phyloP scores from a whole-genome alignment of 2,329 filamentous ascomycete species.

The Incumbomyces delicatus region DNA sequence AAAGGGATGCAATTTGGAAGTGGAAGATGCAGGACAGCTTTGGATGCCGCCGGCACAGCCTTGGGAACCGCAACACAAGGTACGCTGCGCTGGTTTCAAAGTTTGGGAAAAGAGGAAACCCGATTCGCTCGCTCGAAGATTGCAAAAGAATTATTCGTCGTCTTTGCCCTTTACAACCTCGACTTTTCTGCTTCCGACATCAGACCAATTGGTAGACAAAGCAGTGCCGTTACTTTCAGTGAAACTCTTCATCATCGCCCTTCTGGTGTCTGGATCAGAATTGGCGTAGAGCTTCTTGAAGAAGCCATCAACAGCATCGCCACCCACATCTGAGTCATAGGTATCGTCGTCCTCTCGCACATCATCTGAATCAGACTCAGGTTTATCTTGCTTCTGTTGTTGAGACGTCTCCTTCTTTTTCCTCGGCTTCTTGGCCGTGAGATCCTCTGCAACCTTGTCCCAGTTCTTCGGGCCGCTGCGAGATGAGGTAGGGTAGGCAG shows the following conservation, averaged over 20 bases:
- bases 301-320: constrained; percentile 64
- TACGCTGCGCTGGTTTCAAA: too few species aligned
- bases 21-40: not conserved
- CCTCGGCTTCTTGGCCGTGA: constrained; percentile 34
- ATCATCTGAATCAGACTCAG: constrained; percentile 28
- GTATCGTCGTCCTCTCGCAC: constrained; percentile 43
- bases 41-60: too few species aligned
- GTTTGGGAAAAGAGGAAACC: too few species aligned
- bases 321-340: constrained; percentile 46
- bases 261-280: constrained; percentile 66
- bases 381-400: constrained; percentile 21
- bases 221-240: constrained; percentile 87
- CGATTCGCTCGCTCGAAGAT: too few species aligned
- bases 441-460: constrained; percentile 61
- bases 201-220: constrained; percentile 82
- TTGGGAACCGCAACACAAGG: too few species aligned
- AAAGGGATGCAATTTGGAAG: not conserved
- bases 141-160: not conserved
- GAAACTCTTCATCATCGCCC: constrained; percentile 98
- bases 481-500: constrained; percentile 75
- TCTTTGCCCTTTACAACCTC: constrained; percentile 31
- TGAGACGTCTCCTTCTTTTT: constrained; percentile 22
- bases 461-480: constrained; percentile 78
- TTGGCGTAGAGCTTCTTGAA: constrained; percentile 82
- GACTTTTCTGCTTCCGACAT: constrained; percentile 64